Conservation (phyloP, 805 yeast species). For the Alloascoidea hylecoeti region DNA sequence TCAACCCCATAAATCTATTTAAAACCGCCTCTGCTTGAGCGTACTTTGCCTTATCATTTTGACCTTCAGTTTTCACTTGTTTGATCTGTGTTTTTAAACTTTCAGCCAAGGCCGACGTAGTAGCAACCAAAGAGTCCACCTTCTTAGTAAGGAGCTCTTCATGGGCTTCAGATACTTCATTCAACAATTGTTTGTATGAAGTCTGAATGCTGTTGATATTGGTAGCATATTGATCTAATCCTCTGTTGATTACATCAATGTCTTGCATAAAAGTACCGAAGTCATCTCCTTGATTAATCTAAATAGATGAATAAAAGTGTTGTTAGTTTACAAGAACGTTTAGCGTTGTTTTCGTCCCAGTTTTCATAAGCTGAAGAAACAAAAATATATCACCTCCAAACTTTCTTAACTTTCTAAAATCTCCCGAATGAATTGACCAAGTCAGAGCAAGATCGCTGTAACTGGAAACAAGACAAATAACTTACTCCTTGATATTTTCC, state of each 20-base stretch:
- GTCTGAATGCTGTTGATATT: constrained; percentile 37
- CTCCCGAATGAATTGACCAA: too few species aligned
- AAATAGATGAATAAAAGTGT: too few species aligned
- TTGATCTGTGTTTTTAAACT: constrained; percentile 56
- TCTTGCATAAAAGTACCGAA: constrained; percentile 40
- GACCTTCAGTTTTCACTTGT: constrained; percentile 46
- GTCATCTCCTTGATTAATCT: too few species aligned
- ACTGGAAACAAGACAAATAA: too few species aligned
- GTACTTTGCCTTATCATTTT: constrained; percentile 53
- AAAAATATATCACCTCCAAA: too few species aligned
- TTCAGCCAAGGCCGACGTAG: constrained; percentile 26
- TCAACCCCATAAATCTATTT: constrained; percentile 52
- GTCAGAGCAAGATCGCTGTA: too few species aligned
- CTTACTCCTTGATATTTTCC: too few species aligned
- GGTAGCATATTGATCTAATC: constrained; percentile 38
- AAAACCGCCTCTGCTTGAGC: constrained; percentile 68
- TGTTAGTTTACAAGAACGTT: too few species aligned
- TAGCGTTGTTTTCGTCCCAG: too few species aligned
- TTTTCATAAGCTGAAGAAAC: too few species aligned
- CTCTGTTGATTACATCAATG: constrained; percentile 36
- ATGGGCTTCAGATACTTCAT: constrained; percentile 44
- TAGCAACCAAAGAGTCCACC: constrained; percentile 41
- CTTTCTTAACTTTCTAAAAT: too few species aligned
- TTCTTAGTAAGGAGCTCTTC: constrained; percentile 31
- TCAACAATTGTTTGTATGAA: constrained; percentile 38